phyloP scores from a whole-genome alignment of 768 basidiomycete genomes.

The Roridomyces roridus region DNA sequence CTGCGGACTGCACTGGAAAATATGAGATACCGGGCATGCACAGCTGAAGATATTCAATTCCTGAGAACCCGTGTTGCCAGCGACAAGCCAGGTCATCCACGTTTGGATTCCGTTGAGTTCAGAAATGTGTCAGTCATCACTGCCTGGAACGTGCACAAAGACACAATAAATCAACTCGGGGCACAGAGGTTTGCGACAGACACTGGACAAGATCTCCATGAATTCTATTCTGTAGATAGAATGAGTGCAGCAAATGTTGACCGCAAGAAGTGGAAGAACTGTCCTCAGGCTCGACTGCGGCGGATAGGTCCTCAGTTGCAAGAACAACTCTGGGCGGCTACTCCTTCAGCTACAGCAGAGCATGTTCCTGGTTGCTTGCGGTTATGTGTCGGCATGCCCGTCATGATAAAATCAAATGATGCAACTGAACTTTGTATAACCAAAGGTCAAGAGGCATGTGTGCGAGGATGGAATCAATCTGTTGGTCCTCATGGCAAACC shows the following conservation, averaged over 20 bases:
- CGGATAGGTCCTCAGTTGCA: constrained; percentile 16
- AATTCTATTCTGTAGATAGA: constrained; percentile 34
- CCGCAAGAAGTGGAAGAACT: neutral
- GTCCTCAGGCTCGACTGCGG: neutral
- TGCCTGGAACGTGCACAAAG: constrained; percentile 33
- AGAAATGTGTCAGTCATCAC: constrained; percentile 42
- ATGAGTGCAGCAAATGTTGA: neutral
- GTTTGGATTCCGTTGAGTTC: constrained; percentile 25
- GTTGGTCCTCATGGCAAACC: neutral
- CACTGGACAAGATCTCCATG: constrained; percentile 23
- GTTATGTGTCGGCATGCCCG: constrained; percentile 39
- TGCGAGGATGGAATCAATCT: constrained; percentile 30
- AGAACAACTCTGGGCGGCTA: constrained; percentile 28
- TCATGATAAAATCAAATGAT: neutral
- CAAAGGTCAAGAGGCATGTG: constrained; percentile 37
- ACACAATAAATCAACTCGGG: constrained; percentile 38
- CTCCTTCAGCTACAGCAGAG: constrained; percentile 29
- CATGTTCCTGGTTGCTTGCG: constrained; percentile 34
- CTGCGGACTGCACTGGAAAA: constrained; percentile 35
- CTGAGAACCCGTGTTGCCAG: constrained; percentile 28
- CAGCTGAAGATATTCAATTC: constrained; percentile 36
- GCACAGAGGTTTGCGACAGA: constrained; percentile 37
- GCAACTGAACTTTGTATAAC: constrained; percentile 34
- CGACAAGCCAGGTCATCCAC: neutral
- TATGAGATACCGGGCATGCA: constrained; percentile 41